Percentiles rank a stretch among this genome's conserved stretches.
Evolutionary conservation across 2,329 filamentous ascomycete genomes (phyloP).

Genomic region (Thielaviopsis musarum): DNA sequence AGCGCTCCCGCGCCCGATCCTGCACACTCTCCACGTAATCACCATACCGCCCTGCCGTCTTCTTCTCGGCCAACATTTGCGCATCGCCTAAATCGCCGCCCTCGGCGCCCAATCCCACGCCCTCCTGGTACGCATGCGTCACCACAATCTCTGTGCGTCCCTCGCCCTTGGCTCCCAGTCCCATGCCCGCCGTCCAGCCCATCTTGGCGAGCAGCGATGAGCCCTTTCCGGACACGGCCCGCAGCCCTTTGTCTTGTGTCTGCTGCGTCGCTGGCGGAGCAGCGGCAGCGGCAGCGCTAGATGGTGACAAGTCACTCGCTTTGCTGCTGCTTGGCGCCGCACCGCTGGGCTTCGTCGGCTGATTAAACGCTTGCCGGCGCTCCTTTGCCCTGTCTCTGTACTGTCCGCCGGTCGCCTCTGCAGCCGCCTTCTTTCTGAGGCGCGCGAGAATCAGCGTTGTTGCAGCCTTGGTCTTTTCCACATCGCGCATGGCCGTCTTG

Average conservation of each 20-base stretch:
- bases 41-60: slow-evolving; percentile 41
- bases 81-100: slow-evolving; percentile 56
- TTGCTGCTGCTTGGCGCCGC: slow-evolving; percentile 10
- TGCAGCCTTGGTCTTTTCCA: slow-evolving; percentile 32
- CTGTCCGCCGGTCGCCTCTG: slow-evolving; percentile 16
- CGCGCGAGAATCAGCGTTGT: slow-evolving; percentile 22
- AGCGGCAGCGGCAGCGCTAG: slow-evolving; percentile 18
- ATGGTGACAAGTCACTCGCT: slow-evolving; percentile 12
- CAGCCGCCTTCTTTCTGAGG: slow-evolving; percentile 14
- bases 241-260: background rate
- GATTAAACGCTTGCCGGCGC: slow-evolving; percentile 43
- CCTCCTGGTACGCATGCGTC: slow-evolving; percentile 47
- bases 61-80: slow-evolving; percentile 41
- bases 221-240: slow-evolving; percentile 35
- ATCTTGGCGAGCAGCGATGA: slow-evolving; percentile 54
- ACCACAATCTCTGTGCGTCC: slow-evolving; percentile 48
- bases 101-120: slow-evolving; percentile 52
- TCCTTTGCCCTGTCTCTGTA: slow-evolving; percentile 55
- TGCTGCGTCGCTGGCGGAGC: no score
- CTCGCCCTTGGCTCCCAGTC: slow-evolving; percentile 44
- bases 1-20: slow-evolving; percentile 50
- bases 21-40: slow-evolving; percentile 48
- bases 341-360: slow-evolving; percentile 34
- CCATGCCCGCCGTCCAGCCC: slow-evolving; percentile 51
- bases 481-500: slow-evolving; percentile 23